Conservation (phyloP, 176 grass and related monocot genomes). For the Avena eriantha region DNA sequence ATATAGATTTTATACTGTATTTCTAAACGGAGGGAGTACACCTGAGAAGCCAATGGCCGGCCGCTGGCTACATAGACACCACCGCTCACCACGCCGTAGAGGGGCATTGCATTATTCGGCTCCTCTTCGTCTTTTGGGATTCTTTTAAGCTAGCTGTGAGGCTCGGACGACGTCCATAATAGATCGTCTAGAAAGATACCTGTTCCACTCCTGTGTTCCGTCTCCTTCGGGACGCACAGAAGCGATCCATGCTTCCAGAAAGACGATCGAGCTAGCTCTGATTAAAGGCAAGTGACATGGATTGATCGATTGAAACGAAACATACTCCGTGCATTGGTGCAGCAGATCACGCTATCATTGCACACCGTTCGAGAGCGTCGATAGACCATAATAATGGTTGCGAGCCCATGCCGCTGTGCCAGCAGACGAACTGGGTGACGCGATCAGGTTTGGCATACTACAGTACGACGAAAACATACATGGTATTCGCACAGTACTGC, state of each 20-base stretch:
- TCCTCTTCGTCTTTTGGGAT: not conserved
- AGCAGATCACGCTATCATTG: conserved; percentile 26
- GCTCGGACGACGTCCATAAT: not conserved
- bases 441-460: not conserved
- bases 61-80: not conserved
- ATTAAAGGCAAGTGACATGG: not conserved
- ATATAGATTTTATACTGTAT: too few relatives aligned
- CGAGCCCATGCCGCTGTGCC: not conserved
- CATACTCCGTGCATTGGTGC: conserved; percentile 28
- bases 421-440: not conserved
- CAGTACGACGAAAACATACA: not conserved
- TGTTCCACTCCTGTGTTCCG: conserved; percentile 21
- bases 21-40: too few relatives aligned
- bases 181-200: conserved; percentile 9
- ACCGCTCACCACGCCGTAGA: conserved; percentile 7
- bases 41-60: too few relatives aligned
- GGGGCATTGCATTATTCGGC: conserved; percentile 24
- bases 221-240: not conserved
- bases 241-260: not conserved
- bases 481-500: not conserved
- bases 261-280: not conserved
- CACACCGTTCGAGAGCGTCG: not conserved
- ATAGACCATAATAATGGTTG: not conserved
- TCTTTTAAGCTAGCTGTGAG: not conserved
- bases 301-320: not conserved